These are phyloP conservation scores for Botrytis aclada DNA, from an alignment of 2,329 filamentous ascomycete genomes.

Conservation along the genomic window DNA sequence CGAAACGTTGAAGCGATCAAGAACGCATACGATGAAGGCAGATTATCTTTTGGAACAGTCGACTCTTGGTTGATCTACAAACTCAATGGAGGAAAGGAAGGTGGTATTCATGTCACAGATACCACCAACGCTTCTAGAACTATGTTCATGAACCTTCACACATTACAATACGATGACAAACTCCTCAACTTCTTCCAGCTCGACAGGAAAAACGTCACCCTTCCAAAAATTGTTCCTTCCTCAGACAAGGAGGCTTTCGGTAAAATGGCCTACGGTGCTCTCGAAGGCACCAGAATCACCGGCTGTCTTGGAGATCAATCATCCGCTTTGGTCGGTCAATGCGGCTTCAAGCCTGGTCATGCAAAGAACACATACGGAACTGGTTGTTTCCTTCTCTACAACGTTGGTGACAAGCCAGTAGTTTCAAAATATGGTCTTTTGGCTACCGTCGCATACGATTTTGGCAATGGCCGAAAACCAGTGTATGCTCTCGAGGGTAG, in stretches of 20 bases:
- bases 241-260: conserved; percentile 74
- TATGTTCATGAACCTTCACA: conserved; percentile 84
- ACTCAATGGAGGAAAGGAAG: conserved; percentile 66
- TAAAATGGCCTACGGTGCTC: conserved; percentile 57
- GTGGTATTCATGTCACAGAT: conserved; percentile 70
- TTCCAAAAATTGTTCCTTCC: conserved; percentile 73
- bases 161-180: conserved; percentile 68
- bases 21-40: conserved; percentile 67
- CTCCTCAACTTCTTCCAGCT: conserved; percentile 74
- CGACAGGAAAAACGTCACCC: conserved; percentile 63
- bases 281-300: conserved; percentile 68
- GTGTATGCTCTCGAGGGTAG: conserved; percentile 82
- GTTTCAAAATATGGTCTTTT: conserved; percentile 80
- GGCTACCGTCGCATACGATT: conserved; percentile 84
- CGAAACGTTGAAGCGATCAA: conserved; percentile 64
- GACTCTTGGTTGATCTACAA: conserved; percentile 81
- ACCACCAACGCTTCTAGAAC: conserved; percentile 80
- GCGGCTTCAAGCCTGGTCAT: conserved; percentile 75
- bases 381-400: conserved; percentile 81
- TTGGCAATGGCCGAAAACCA: conserved; percentile 51
- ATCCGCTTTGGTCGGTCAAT: conserved; percentile 75
- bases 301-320: conserved; percentile 80
- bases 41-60: conserved; percentile 74
- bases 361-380: conserved; percentile 87
- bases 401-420: conserved; percentile 79